Conservation (phyloP, 306 rosid species). For the Cicer arietinum region DNA sequence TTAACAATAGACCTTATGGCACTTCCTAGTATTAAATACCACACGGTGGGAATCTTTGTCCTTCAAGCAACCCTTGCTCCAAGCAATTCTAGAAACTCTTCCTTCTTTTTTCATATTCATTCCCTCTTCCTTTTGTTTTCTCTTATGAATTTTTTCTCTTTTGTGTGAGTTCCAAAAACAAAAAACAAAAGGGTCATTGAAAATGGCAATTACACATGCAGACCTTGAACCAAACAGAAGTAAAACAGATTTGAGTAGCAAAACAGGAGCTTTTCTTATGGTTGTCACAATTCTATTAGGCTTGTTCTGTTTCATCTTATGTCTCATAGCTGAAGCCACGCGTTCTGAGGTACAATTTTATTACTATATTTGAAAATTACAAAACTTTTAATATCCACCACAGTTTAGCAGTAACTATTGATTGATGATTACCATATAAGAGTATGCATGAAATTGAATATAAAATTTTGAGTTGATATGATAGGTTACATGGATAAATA, state of each 20-base stretch:
- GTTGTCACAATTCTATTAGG: conserved; percentile 74
- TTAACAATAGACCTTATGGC: conserved; percentile 45
- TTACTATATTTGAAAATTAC: too few relatives aligned
- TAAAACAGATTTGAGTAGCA: conserved; percentile 67
- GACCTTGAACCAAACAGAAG: conserved; percentile 77
- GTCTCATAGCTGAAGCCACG: conserved; percentile 86
- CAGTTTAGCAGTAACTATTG: too few relatives aligned
- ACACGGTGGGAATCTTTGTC: conserved; percentile 63
- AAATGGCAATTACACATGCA: conserved; percentile 85
- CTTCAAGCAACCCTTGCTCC: conserved; percentile 89
- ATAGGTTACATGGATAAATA: conserved; percentile 62
- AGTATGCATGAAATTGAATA: neutral
- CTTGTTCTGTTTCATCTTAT: conserved; percentile 76
- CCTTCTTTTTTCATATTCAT: conserved; percentile 38
- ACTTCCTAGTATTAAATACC: conserved; percentile 51
- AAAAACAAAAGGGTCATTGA: conserved; percentile 42
- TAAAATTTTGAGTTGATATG: conserved; percentile 32
- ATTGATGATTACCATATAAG: too few relatives aligned
- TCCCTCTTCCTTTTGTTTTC: conserved; percentile 17
- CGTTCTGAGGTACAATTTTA: conserved; percentile 79
- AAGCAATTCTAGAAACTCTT: conserved; percentile 72
- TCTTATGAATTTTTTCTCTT: conserved; percentile 32
- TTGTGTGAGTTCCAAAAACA: neutral
- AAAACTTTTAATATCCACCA: too few relatives aligned
- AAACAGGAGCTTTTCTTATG: conserved; percentile 65